A percentile compares a stretch with the other conserved stretches of the same genome.
These are phyloP conservation scores for Arachis monticola DNA, from an alignment of 331 rosid genomes.

Conservation along the genomic window DNA sequence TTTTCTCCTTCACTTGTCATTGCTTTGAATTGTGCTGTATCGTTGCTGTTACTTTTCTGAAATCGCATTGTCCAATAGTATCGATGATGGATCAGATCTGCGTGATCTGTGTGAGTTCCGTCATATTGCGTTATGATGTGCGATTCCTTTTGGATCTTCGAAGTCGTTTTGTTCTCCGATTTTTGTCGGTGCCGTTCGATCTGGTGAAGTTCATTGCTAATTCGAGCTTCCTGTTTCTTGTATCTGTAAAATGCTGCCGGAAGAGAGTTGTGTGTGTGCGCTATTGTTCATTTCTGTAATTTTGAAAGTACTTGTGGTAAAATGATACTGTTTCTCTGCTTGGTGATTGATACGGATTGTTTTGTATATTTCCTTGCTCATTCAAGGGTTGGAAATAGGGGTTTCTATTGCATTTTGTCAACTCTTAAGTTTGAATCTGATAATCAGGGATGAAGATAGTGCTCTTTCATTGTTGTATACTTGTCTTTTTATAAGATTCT, in stretches of 20 bases:
- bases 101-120: background rate
- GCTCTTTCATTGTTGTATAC: background rate
- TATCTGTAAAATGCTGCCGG: background rate
- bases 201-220: conserved; percentile 21
- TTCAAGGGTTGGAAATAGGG: conserved; percentile 10
- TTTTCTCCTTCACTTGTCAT: too few species aligned
- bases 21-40: too few species aligned
- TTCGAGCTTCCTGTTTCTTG: background rate
- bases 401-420: conserved; percentile 1
- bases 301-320: background rate
- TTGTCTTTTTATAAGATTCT: background rate
- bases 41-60: background rate
- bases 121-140: background rate
- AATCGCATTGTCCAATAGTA: background rate
- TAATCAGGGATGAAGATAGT: conserved; percentile 1
- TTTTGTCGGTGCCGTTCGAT: conserved; percentile 18
- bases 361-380: background rate
- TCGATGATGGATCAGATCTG: conserved; percentile 43
- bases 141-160: conserved; percentile 10
- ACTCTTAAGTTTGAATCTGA: conserved; percentile 21
- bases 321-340: conserved; percentile 4
- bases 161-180: background rate
- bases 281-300: background rate
- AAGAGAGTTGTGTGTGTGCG: conserved; percentile 23
- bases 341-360: conserved; percentile 1